Evolutionary conservation across 148 eudicot species (phyloP).

Genomic region (Heliosperma pusillum): DNA sequence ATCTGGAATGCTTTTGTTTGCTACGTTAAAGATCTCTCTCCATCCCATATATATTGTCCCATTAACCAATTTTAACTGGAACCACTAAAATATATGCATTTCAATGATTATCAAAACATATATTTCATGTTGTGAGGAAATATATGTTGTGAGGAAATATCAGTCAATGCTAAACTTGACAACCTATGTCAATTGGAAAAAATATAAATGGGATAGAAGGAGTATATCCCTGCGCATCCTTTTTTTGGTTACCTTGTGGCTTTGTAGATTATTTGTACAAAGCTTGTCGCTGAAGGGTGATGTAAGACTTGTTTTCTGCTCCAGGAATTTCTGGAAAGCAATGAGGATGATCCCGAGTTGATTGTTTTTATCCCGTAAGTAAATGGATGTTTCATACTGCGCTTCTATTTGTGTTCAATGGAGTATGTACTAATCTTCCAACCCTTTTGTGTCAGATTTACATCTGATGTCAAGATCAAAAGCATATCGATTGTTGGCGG

Average conservation of each 20-base stretch:
- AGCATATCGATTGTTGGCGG: constrained; percentile 96
- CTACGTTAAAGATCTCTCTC: neutral
- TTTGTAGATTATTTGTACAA: neutral
- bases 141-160: too few species aligned
- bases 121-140: too few species aligned
- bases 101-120: too few species aligned
- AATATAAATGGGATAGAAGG: too few species aligned
- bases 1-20: neutral
- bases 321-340: constrained; percentile 93
- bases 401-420: neutral
- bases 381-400: neutral
- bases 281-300: constrained; percentile 5
- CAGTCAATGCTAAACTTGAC: too few species aligned
- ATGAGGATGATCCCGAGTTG: constrained; percentile 94
- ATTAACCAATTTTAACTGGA: too few species aligned
- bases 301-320: constrained; percentile 15
- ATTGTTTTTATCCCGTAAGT: constrained; percentile 94
- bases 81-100: too few species aligned
- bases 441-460: constrained; percentile 47
- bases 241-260: neutral
- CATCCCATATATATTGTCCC: too few species aligned
- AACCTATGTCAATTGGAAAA: too few species aligned
- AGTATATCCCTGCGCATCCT: too few species aligned
- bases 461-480: constrained; percentile 96
- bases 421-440: constrained; percentile 3